Evolutionary conservation across 768 basidiomycete species (phyloP).

Genomic region (Pisolithus albus): DNA sequence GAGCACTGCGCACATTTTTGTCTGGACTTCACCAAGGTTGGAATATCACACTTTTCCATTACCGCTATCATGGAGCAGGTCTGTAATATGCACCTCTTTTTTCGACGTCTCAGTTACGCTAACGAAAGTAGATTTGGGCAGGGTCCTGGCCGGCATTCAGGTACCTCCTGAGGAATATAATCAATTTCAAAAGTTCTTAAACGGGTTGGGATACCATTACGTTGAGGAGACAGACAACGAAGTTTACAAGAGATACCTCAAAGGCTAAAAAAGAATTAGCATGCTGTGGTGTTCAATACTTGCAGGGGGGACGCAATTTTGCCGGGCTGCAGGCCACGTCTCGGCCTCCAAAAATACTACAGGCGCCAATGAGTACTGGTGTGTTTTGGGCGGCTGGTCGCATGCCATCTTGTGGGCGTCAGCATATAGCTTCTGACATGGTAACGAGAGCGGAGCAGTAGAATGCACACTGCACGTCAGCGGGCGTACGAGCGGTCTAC

Average conservation of each 20-base stretch:
- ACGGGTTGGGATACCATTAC: slow-evolving; percentile 75
- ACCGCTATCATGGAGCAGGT: slow-evolving; percentile 97
- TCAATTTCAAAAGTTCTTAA: slow-evolving; percentile 69
- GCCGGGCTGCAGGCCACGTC: no score
- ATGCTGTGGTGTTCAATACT: not conserved
- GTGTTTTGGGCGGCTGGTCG: no score
- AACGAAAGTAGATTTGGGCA: slow-evolving; percentile 69
- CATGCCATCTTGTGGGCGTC: no score
- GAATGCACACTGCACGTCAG: no score
- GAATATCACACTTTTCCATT: slow-evolving; percentile 97
- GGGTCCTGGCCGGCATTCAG: slow-evolving; percentile 89
- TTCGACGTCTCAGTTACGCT: slow-evolving; percentile 1
- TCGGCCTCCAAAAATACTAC: no score
- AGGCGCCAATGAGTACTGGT: no score
- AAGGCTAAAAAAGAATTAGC: slow-evolving; percentile 21
- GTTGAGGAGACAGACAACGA: slow-evolving; percentile 91
- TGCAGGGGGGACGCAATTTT: not conserved
- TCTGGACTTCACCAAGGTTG: slow-evolving; percentile 74
- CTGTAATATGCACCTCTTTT: slow-evolving; percentile 21
- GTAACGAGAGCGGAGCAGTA: no score
- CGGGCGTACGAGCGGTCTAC: no score
- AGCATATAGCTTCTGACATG: no score
- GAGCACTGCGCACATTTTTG: slow-evolving; percentile 86
- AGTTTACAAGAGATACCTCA: slow-evolving; percentile 71
- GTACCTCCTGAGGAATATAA: slow-evolving; percentile 64